Evolutionary conservation across 2,329 filamentous ascomycete genomes (phyloP).

Genomic region (Beauveria scarabaeidicola): DNA sequence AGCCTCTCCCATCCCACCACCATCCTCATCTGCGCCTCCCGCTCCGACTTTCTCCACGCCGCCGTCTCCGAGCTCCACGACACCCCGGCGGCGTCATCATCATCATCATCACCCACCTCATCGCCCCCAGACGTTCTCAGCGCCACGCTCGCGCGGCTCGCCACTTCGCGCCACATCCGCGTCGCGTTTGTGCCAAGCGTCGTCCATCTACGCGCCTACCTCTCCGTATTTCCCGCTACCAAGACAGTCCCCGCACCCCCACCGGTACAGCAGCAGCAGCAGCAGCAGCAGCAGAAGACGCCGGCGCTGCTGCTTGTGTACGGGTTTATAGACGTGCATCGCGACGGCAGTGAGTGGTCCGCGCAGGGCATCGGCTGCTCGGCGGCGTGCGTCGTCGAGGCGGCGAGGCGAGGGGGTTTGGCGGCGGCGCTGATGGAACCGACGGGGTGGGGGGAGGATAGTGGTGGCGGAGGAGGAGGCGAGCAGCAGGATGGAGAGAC

Average conservation of each 20-base stretch:
- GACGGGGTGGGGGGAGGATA: constrained; percentile 20
- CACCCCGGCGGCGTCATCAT: not conserved
- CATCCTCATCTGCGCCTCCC: constrained; percentile 62
- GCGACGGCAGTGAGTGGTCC: constrained; percentile 63
- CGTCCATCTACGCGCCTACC: constrained; percentile 67
- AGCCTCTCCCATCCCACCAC: constrained; percentile 50
- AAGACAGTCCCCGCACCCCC: constrained; percentile 29
- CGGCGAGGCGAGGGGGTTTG: constrained; percentile 39
- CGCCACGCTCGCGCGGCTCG: constrained; percentile 60
- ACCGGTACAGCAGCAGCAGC: constrained; percentile 6
- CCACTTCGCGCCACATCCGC: constrained; percentile 59
- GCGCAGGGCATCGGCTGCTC: constrained; percentile 61
- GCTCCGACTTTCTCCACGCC: constrained; percentile 53
- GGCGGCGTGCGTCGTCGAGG: constrained; percentile 54
- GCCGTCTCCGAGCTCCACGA: constrained; percentile 41
- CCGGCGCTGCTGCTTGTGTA: constrained; percentile 46
- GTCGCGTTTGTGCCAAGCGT: constrained; percentile 68
- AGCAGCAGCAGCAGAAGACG: constrained; percentile 25
- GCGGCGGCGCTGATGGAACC: constrained; percentile 41
- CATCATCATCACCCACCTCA: not conserved
- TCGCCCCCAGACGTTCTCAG: constrained; percentile 36
- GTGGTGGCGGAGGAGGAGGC: not conserved
- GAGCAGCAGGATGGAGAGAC: not conserved
- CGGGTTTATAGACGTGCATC: constrained; percentile 57
- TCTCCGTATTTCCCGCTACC: constrained; percentile 48